phyloP scores from a whole-genome alignment of 192 early-diverging fungal genomes.

The Backusella parvicylindrica region DNA sequence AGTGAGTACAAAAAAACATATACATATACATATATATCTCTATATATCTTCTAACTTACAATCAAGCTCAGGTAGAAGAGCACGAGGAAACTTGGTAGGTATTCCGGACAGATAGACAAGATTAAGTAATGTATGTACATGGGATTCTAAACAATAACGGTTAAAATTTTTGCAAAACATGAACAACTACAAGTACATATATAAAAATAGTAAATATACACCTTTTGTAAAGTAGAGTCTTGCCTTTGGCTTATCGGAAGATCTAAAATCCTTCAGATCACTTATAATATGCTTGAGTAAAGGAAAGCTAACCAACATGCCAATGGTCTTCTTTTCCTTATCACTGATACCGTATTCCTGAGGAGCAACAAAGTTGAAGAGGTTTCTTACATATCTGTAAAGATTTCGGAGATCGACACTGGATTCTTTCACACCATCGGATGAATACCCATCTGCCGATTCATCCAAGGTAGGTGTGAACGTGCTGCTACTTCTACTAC shows the following conservation, averaged over 20 bases:
- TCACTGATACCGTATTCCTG: constrained; percentile 91
- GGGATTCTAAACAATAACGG: constrained; percentile 56
- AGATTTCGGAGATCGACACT: constrained; percentile 53
- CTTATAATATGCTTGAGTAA: constrained; percentile 77
- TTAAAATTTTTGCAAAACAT: not conserved
- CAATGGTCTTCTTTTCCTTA: constrained; percentile 82
- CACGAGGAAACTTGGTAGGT: constrained; percentile 61
- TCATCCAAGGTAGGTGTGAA: not conserved
- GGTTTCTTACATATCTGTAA: constrained; percentile 75
- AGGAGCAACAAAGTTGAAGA: constrained; percentile 94
- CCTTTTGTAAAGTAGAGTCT: constrained; percentile 95
- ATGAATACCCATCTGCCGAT: not conserved
- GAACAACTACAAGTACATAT: not conserved
- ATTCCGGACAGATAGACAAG: constrained; percentile 85
- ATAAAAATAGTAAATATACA: constrained; percentile 3
- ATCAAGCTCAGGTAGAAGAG: constrained; percentile 83
- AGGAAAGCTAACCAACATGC: constrained; percentile 68
- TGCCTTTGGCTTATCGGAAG: constrained; percentile 54
- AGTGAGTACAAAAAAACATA: not conserved
- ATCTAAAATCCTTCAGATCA: constrained; percentile 65
- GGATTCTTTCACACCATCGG: not conserved
- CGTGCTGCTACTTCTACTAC: not conserved
- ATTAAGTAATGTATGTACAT: constrained; percentile 91
- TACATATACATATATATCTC: not conserved
- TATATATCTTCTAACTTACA: constrained; percentile 55